Percentiles rank a stretch among this genome's conserved stretches.
These are phyloP conservation scores for Phytophthora citrophthora DNA, from an alignment of 352 stramenopile genomes.

Conservation along the genomic window DNA sequence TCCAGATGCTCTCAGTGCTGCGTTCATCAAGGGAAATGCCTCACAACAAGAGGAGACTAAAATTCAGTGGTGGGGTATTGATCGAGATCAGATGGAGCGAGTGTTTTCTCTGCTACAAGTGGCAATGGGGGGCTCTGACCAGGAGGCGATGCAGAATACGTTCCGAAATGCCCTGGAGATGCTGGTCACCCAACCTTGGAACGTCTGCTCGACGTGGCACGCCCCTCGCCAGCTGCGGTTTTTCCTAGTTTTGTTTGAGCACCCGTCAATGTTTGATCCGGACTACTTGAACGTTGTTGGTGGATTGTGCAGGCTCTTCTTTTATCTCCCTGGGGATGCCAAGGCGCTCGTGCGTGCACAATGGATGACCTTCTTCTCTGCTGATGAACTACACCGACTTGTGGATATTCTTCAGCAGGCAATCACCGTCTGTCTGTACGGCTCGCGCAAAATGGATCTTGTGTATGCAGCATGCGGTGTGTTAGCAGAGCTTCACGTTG, in stretches of 20 bases:
- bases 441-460: constrained; percentile 73
- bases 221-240: constrained; percentile 53
- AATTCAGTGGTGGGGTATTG: constrained; percentile 60
- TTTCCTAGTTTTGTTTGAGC: constrained; percentile 77
- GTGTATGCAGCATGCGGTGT: constrained; percentile 77
- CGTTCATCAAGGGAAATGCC: constrained; percentile 41
- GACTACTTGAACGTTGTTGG: constrained; percentile 78
- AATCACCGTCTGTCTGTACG: constrained; percentile 81
- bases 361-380: constrained; percentile 59
- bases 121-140: constrained; percentile 43
- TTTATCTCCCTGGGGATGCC: constrained; percentile 51
- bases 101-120: constrained; percentile 55
- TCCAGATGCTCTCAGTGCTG: constrained; percentile 52
- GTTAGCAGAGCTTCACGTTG: constrained; percentile 66
- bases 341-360: constrained; percentile 62
- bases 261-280: constrained; percentile 78
- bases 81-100: constrained; percentile 45
- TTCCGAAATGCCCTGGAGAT: constrained; percentile 74
- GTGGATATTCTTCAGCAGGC: constrained; percentile 77
- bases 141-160: constrained; percentile 69
- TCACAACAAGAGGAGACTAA: constrained; percentile 18
- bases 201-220: constrained; percentile 76
- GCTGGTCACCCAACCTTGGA: constrained; percentile 77
- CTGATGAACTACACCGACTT: constrained; percentile 69
- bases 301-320: constrained; percentile 75